Evolutionary conservation across 352 stramenopile genomes (phyloP).

Genomic region (Globisporangium parvum): DNA sequence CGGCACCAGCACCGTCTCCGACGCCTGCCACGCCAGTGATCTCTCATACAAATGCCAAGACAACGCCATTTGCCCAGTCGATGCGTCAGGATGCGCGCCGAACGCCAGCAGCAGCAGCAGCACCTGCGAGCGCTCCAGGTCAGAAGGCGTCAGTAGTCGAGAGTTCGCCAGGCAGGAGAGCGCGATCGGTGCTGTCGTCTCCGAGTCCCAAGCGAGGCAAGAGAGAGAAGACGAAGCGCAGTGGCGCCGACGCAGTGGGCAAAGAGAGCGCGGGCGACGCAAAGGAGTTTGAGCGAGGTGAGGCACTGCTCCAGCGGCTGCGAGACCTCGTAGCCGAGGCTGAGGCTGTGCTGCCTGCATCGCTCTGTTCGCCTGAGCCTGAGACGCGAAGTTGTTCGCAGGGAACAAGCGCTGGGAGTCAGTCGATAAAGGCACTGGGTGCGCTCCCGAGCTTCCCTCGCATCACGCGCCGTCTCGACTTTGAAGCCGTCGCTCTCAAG

Average conservation of each 20-base stretch:
- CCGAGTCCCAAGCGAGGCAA: conserved; percentile 7
- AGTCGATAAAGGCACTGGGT: conserved; percentile 10
- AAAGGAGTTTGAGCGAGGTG: conserved; percentile 24
- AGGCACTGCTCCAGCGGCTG: conserved; percentile 27
- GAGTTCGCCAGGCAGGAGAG: not conserved
- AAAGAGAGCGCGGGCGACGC: conserved; percentile 5
- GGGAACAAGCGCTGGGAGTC: conserved; percentile 2
- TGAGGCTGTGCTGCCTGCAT: conserved; percentile 11
- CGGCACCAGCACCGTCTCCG: not conserved
- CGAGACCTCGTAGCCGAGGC: conserved; percentile 24
- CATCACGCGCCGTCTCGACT: conserved; percentile 44
- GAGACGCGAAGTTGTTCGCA: conserved; percentile 4
- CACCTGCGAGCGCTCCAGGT: not conserved
- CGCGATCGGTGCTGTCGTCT: conserved; percentile 4
- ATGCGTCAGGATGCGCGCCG: not conserved
- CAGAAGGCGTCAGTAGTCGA: not conserved
- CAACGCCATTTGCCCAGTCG: not conserved
- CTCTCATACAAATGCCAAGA: not conserved
- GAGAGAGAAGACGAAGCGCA: conserved; percentile 7
- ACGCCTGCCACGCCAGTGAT: not conserved
- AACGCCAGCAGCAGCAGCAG: conserved; percentile 2
- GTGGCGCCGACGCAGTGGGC: not conserved
- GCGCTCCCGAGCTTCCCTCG: conserved; percentile 18
- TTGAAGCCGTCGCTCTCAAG: conserved; percentile 16
- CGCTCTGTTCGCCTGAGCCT: conserved; percentile 22